A percentile compares a stretch with the other conserved stretches of the same genome.
Conservation (phyloP, 352 stramenopile species). For the Globisporangium carolinianum region DNA sequence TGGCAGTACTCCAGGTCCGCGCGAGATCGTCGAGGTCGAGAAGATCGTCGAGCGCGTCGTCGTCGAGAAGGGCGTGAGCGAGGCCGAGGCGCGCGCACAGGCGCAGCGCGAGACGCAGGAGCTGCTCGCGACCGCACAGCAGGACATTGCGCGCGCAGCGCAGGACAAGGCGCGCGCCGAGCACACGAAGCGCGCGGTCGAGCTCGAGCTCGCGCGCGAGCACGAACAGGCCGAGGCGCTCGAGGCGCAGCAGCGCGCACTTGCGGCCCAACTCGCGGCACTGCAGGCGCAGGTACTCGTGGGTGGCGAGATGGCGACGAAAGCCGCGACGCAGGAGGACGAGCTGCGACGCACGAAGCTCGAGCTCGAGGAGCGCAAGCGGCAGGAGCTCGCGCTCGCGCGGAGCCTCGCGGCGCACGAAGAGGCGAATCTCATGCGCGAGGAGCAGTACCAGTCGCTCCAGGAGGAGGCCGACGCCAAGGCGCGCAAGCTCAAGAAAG, state of each 20-base stretch:
- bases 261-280: slow-evolving; percentile 84
- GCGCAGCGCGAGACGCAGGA: slow-evolving; percentile 73
- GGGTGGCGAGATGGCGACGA: slow-evolving; percentile 92
- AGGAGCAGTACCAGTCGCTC: slow-evolving; percentile 87
- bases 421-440: slow-evolving; percentile 89
- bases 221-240: slow-evolving; percentile 63
- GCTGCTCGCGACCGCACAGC: slow-evolving; percentile 57
- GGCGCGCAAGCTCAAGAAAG: slow-evolving; percentile 95
- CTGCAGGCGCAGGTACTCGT: slow-evolving; percentile 91
- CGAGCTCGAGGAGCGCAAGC: slow-evolving; percentile 89
- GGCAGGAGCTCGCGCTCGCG: slow-evolving; percentile 80
- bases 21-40: slow-evolving; percentile 66
- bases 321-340: slow-evolving; percentile 92
- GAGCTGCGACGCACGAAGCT: slow-evolving; percentile 90
- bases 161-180: slow-evolving; percentile 83
- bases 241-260: slow-evolving; percentile 58
- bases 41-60: slow-evolving; percentile 83
- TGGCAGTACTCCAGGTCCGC: slow-evolving; percentile 1
- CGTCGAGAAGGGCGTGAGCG: slow-evolving; percentile 77
- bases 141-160: slow-evolving; percentile 58
- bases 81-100: slow-evolving; percentile 65
- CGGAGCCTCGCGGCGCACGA: slow-evolving; percentile 91
- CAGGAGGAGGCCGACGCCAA: slow-evolving; percentile 94
- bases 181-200: slow-evolving; percentile 80
- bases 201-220: slow-evolving; percentile 86